Conservation (phyloP, 768 basidiomycete species). For the Calocybe indica region DNA sequence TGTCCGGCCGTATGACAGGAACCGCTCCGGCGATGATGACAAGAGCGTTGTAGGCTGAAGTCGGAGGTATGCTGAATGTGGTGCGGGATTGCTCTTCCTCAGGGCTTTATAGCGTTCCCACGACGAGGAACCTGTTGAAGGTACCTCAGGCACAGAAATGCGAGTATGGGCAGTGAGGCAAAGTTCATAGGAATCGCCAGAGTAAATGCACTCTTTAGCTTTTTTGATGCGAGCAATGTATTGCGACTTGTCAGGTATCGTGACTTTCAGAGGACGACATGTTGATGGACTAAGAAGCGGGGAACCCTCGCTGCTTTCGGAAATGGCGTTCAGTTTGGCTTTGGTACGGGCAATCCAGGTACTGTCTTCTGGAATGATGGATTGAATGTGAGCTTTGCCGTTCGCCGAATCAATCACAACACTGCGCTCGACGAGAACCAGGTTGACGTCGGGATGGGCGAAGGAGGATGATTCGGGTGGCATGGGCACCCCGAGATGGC, state of each 20-base stretch:
- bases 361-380: conserved; percentile 50
- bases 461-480: conserved; percentile 10
- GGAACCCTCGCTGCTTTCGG: neutral
- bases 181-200: conserved; percentile 91
- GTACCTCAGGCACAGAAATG: conserved; percentile 39
- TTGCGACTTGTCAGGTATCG: conserved; percentile 46
- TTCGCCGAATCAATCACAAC: conserved; percentile 57
- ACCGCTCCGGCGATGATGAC: conserved; percentile 89
- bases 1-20: conserved; percentile 72
- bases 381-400: conserved; percentile 55
- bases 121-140: conserved; percentile 34
- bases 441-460: conserved; percentile 63
- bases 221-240: conserved; percentile 67
- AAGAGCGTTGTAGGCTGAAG: conserved; percentile 72
- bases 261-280: conserved; percentile 18
- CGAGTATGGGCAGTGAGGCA: conserved; percentile 78
- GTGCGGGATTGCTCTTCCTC: conserved; percentile 78
- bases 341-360: conserved; percentile 52
- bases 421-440: conserved; percentile 76
- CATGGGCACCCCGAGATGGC: conserved; percentile 38
- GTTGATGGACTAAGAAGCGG: neutral
- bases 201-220: conserved; percentile 69
- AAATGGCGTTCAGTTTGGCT: conserved; percentile 19
- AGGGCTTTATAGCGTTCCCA: conserved; percentile 75
- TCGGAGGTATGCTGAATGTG: conserved; percentile 78